Percentiles rank a stretch among this genome's conserved stretches.
phyloP scores from a whole-genome alignment of 2,329 filamentous ascomycete genomes.

The Penicillium sp. region DNA sequence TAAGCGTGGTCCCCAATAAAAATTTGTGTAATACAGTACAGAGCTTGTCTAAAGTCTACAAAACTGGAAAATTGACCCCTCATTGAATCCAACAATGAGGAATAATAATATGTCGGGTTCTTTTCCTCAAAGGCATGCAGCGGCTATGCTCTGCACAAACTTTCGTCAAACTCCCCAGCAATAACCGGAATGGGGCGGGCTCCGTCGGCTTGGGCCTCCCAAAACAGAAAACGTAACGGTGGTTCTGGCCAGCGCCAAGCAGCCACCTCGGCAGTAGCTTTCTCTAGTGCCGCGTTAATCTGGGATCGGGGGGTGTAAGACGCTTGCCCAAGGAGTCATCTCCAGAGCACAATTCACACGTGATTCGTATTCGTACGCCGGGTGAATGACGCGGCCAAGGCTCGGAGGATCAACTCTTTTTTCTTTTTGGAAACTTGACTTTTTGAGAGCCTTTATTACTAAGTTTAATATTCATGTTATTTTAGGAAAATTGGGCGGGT shows the following conservation, averaged over 20 bases:
- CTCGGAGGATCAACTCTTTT: constrained; percentile 8
- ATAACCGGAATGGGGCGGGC: constrained; percentile 3
- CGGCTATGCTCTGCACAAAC: not conserved
- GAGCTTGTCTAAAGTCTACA: too few relatives aligned
- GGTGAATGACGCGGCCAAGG: constrained; percentile 13
- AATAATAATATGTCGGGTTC: too few relatives aligned
- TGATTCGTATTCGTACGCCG: constrained; percentile 20
- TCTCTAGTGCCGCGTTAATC: constrained; percentile 1
- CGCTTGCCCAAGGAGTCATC: not conserved
- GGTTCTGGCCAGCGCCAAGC: constrained; percentile 3
- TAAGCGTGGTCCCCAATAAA: too few relatives aligned
- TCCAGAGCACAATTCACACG: constrained; percentile 13
- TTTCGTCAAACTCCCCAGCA: not conserved
- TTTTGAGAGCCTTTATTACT: too few relatives aligned
- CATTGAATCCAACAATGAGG: too few relatives aligned
- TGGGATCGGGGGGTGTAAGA: constrained; percentile 2
- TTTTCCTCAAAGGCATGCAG: too few relatives aligned
- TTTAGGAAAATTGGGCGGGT: too few relatives aligned
- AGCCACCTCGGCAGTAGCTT: constrained; percentile 4
- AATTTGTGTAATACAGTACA: too few relatives aligned
- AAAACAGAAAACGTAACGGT: not conserved
- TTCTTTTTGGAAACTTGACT: too few relatives aligned
- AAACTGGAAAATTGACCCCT: too few relatives aligned
- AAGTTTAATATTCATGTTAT: too few relatives aligned
- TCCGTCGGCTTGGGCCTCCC: constrained; percentile 12